Evolutionary conservation across 257 asterid genomes (phyloP), one percentile per base, ranked within the genome.

Genomic region (Plantago major): DNA sequence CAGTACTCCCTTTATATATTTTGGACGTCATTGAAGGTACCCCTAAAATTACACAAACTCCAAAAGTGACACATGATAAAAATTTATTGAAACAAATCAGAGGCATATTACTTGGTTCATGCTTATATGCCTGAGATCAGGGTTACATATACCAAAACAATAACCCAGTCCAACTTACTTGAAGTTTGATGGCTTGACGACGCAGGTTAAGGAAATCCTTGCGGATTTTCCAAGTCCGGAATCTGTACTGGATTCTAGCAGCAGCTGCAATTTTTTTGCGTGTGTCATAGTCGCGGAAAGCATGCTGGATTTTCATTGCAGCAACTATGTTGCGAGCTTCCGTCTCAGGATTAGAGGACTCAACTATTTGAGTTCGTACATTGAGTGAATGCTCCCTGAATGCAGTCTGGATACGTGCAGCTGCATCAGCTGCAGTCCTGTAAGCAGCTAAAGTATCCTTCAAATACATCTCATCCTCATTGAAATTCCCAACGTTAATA

Each of bases 261-360:
- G 96, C 99, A 68, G 99, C 96, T 0, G 71, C 82, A 26, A 85
- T 75, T 81, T 82, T 78, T 76, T 93, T 93, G 46, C 82, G 78
- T 0, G 88, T 61, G 43, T 87, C 95, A 15, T 73, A 73, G 57
- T 83, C 83, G 61, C 95, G 90, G 72, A 79, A 93, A 70, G 99
- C 99, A 74, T 89, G 96, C 75, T 93, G 99, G 68, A 93, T 93
- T 85, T 74, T 93, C 99, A 89, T 76, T 11, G 99, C 99, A 38
- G 99, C 97, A 75, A 93, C 79, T 56, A 93, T 93, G 68, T 55
- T 70, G 28, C 84, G 87, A 65, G 97, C 99, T 69, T 93, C 97
- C 4, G 42, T 69, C 81, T 93, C 97, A 4, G 96, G 95, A 77
- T 78, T 83, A 8, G 77, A 71, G 7, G 81, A 60, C 76, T 82